Conservation (phyloP, 2,329 filamentous ascomycete genomes). For the Sphaerostilbella broomeana region DNA sequence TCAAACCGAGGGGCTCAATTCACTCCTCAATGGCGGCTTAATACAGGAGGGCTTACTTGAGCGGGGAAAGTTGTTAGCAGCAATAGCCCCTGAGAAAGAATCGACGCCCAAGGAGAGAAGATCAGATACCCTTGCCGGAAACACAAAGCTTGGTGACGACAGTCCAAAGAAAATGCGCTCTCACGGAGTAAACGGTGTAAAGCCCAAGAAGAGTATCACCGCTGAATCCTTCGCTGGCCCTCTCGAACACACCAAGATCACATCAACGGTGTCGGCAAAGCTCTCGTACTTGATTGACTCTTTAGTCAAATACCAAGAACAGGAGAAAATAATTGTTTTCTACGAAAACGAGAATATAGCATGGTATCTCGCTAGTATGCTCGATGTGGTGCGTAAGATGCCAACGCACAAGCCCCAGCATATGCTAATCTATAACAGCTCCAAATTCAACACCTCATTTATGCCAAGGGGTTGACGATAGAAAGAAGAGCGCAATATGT, state of each 20-base stretch:
- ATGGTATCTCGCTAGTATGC: slow-evolving; percentile 74
- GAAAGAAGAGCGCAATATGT: slow-evolving; percentile 68
- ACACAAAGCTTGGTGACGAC: slow-evolving; percentile 37
- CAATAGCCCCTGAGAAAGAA: slow-evolving; percentile 12
- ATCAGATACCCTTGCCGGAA: slow-evolving; percentile 31
- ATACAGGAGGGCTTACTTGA: slow-evolving; percentile 34
- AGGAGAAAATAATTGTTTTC: slow-evolving; percentile 86
- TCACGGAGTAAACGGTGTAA: slow-evolving; percentile 21
- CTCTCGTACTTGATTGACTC: slow-evolving; percentile 76
- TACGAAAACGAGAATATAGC: slow-evolving; percentile 85
- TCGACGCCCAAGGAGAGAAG: slow-evolving; percentile 12
- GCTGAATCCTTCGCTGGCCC: slow-evolving; percentile 32
- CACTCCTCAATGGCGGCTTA: slow-evolving; percentile 41
- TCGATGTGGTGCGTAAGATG: slow-evolving; percentile 56
- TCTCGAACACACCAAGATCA: slow-evolving; percentile 53
- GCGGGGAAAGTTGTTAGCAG: slow-evolving; percentile 26
- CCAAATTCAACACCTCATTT: slow-evolving; percentile 57
- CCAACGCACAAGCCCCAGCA: not conserved
- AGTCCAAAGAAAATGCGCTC: slow-evolving; percentile 28
- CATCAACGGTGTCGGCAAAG: slow-evolving; percentile 82
- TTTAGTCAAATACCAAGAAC: slow-evolving; percentile 58
- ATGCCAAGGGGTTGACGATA: slow-evolving; percentile 56
- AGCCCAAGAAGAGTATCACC: slow-evolving; percentile 17
- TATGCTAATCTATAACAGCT: slow-evolving; percentile 31
- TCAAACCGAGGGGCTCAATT: slow-evolving; percentile 38